phyloP scores from a whole-genome alignment of 2,329 filamentous ascomycete species.

The Fusarium dlaminii region DNA sequence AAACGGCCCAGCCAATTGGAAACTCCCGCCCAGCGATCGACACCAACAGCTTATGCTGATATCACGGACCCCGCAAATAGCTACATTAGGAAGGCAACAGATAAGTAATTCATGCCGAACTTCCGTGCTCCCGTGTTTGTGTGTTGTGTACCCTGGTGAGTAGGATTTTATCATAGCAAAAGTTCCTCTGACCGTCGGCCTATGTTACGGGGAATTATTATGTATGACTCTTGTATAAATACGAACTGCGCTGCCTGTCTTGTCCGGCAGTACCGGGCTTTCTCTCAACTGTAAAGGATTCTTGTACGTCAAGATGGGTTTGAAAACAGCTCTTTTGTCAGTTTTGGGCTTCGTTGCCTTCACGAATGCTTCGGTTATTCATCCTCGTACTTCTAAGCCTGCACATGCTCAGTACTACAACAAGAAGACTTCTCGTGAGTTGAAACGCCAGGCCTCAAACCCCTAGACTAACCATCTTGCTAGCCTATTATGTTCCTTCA shows the following conservation, averaged over 20 bases:
- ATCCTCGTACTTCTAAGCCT: neutral
- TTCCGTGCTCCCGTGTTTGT: slow-evolving; percentile 8
- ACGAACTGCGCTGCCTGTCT: neutral
- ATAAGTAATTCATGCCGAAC: slow-evolving; percentile 20
- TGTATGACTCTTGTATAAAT: neutral
- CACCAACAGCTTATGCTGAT: neutral
- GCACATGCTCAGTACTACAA: slow-evolving; percentile 11
- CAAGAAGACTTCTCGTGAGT: slow-evolving; percentile 6
- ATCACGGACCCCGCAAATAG: slow-evolving; percentile 17
- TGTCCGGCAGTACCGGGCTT: rapidly evolving
- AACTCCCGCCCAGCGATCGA: neutral
- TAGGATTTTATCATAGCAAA: slow-evolving; percentile 4
- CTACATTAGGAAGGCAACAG: slow-evolving; percentile 28
- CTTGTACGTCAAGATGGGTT: neutral
- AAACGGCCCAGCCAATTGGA: neutral
- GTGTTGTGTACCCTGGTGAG: neutral
- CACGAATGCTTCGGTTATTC: neutral
- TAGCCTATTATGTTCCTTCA: neutral
- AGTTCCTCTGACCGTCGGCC: neutral
- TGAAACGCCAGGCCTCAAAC: no score
- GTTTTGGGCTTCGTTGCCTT: neutral
- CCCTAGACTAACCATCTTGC: no score
- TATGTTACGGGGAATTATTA: neutral
- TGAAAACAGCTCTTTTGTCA: neutral
- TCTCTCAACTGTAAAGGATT: neutral